Evolutionary conservation across 2,329 filamentous ascomycete genomes (phyloP), one percentile per base, ranked within the genome.

Genomic region (Exophiala sp.): DNA sequence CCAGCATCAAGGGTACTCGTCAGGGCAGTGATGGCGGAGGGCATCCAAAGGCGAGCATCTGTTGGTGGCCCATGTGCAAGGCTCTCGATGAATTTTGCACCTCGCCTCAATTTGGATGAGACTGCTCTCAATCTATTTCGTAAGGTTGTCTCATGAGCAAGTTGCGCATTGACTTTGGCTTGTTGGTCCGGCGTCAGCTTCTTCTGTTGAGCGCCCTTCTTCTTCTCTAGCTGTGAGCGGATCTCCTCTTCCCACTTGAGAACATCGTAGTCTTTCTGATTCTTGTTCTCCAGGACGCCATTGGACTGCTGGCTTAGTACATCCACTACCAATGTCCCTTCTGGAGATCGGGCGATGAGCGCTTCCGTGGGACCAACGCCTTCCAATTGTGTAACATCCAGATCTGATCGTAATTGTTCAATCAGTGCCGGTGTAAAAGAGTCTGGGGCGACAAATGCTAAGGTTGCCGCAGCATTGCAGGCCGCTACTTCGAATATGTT

Each of bases 241-340:
- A 99, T 78, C 60, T 99, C 94, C 68, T 92, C 88, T 71, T 99
- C 94, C 94, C 95, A 99, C 71, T 96, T 96, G 38, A 96, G 72
- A 1, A 90, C 95, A 64, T 99, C 90, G 65, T 96, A 96, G 68
- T 97, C 94, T 69, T 95, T 96, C 45, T 84, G 86, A 65, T 90
- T 96, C 73, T 96, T 97, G 72, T 91, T 87, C 2, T 90, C 84
- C 2, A 87, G 74, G 35, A 78, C 75, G 57, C 82, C 82, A 54
- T 84, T 83, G 1, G 84, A 76, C 68, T 95, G 95, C 67, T 89
- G 91, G 33, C 87, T 89, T 5, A 99, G 79, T 0, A 97, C 89
- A 71, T 99, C 94, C 16, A 99, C 80, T 64, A 95, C 97, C 11
- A 86, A 81, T 1, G 87, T 91, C 1, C 91, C 92, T 68, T 95